Evolutionary conservation across 331 rosid species (phyloP), one percentile per base, ranked within the genome.

Genomic region (Malus hybrid): DNA sequence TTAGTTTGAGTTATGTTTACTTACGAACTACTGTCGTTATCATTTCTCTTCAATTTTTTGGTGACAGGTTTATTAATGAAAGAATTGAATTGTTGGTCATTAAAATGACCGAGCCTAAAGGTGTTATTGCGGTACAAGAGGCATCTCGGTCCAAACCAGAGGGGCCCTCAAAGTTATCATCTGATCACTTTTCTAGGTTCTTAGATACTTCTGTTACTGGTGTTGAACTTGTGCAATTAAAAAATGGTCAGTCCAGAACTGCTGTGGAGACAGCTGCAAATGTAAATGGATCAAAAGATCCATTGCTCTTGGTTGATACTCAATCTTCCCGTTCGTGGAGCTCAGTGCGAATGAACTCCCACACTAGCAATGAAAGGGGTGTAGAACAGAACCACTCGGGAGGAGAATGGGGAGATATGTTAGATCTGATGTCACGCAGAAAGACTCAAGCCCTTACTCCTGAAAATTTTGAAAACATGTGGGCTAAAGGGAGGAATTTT

Each of bases 391-490:
- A 82, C 68, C 79, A n/a, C 76, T 83, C 92, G 2, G 89, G 93
- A 74, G 96, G 89, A 86, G 97, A 92, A 86, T 95, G 97, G 98
- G 97, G 99, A 71, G 88, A 92, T 74, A 89, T 89, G 85, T 81
- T 95, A 79, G 99, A 95, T 81, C 80, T 83, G 63, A 60, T 95
- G 58, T 92, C 99, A 82, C 89, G 82, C 66, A 89, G 99, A 83
- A 92, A 95, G 89, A 87, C 88, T 65, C 86, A 84, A 81, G 92
- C 97, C 77, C 89, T 95, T 85, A 96, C 99, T 83, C 99, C 99
- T 16, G 99, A 95, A 80, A 88, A 95, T 84, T 85, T 95, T 74
- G 97, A 95, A 66, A 95, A 92, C 82, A 73, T 92, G 87, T 95
- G 99, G 99, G 77, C 97, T 22, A 95, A 90, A 76, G 99, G 98